A percentile compares a stretch with the other conserved stretches of the same genome.
Conservation (phyloP, 805 yeast species). For the Yueomyces sp. region DNA sequence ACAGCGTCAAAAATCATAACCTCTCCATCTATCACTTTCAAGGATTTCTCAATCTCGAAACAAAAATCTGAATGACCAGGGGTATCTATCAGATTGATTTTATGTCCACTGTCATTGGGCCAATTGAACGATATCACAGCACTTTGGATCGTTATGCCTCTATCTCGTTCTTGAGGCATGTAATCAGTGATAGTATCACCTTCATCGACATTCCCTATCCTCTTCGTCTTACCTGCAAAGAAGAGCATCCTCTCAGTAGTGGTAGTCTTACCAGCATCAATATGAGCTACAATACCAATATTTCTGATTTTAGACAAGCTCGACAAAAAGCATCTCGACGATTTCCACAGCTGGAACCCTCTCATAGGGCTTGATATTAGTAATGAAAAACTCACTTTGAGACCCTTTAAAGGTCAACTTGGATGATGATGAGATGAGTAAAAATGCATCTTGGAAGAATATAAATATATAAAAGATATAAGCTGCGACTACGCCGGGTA, state of each 20-base stretch:
- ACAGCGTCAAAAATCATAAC: constrained; percentile 89
- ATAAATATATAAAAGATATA: no score
- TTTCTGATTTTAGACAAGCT: constrained; percentile 39
- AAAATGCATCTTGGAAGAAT: no score
- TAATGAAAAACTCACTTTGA: neutral
- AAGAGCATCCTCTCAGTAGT: constrained; percentile 94
- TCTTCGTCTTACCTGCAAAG: constrained; percentile 64
- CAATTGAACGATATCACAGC: constrained; percentile 91
- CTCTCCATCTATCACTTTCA: constrained; percentile 88
- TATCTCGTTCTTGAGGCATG: constrained; percentile 72
- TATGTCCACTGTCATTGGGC: constrained; percentile 38
- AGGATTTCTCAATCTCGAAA: constrained; percentile 81
- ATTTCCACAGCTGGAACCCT: neutral
- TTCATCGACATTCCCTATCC: constrained; percentile 88
- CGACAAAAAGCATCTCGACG: neutral
- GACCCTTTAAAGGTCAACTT: no score
- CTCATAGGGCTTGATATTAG: neutral
- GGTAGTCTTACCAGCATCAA: constrained; percentile 97
- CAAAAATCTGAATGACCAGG: constrained; percentile 98
- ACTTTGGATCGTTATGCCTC: constrained; percentile 93
- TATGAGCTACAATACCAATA: constrained; percentile 96
- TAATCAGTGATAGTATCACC: constrained; percentile 96
- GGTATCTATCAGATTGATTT: constrained; percentile 83
- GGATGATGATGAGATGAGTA: no score
- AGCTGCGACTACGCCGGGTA: no score